These are phyloP conservation scores for Selaginella moellendorffii DNA, from an alignment of 75 land plant species.

Conservation along the genomic window DNA sequence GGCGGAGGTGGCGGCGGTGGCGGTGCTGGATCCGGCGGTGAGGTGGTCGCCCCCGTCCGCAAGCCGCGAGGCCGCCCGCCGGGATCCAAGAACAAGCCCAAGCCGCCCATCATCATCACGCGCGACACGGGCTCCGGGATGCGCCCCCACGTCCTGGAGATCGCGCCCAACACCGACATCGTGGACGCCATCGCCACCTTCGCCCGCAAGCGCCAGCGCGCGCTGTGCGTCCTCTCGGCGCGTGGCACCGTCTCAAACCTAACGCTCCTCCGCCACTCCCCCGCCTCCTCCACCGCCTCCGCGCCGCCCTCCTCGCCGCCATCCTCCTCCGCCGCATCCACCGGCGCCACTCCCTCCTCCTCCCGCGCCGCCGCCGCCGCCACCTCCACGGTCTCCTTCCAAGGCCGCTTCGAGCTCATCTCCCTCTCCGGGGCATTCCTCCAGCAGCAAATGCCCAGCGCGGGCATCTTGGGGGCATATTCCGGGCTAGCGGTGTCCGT, in stretches of 20 bases:
- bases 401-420: not conserved
- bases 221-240: not conserved
- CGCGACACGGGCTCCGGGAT: not conserved
- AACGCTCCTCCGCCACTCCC: not conserved
- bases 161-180: not conserved
- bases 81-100: constrained; percentile 9
- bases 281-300: not conserved
- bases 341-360: no score
- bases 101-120: constrained; percentile 8
- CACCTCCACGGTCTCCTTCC: not conserved
- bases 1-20: no score
- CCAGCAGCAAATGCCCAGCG: not conserved
- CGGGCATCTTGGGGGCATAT: not conserved
- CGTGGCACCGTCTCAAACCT: not conserved
- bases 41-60: not conserved
- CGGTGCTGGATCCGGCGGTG: not conserved
- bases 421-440: constrained; percentile 8
- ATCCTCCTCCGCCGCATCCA: no score
- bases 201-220: not conserved
- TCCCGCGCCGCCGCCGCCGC: not conserved
- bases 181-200: not conserved
- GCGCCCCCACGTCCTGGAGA: constrained; percentile 1
- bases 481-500: not conserved
- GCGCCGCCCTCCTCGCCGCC: not conserved
- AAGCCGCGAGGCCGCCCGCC: constrained; percentile 4